Conservation (phyloP, 768 basidiomycete species). For the Suillus cothurnatus region DNA sequence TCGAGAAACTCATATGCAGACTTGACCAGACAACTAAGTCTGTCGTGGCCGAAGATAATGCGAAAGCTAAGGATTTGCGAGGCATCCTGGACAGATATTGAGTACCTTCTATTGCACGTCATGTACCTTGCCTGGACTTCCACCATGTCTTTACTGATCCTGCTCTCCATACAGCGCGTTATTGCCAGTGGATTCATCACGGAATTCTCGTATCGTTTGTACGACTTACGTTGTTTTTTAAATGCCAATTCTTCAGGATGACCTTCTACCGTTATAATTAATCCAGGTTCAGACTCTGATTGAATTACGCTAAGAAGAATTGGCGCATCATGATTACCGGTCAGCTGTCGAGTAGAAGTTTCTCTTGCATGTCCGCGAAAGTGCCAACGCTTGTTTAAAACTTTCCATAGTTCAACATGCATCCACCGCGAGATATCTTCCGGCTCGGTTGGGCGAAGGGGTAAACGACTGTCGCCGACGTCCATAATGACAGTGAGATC, state of each 20-base stretch:
- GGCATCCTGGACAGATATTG: slow-evolving; percentile 37
- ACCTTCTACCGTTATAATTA: too few species aligned
- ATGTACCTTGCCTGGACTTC: slow-evolving; percentile 7
- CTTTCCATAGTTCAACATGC: slow-evolving; percentile 49
- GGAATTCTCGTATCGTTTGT: not conserved
- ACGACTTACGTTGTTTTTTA: too few species aligned
- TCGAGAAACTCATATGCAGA: slow-evolving; percentile 52
- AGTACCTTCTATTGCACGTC: slow-evolving; percentile 6
- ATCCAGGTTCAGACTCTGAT: too few species aligned
- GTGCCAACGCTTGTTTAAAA: slow-evolving; percentile 58
- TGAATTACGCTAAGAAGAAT: too few species aligned
- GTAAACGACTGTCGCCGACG: slow-evolving; percentile 41
- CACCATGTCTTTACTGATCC: not conserved
- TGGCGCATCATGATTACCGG: too few species aligned
- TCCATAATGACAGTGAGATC: slow-evolving; percentile 54
- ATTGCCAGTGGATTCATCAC: not conserved
- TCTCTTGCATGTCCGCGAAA: slow-evolving; percentile 87
- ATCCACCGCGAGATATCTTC: slow-evolving; percentile 38
- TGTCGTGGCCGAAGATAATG: slow-evolving; percentile 33
- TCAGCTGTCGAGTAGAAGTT: slow-evolving; percentile 86
- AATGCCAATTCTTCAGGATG: too few species aligned
- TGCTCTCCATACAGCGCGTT: not conserved
- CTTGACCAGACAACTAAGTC: slow-evolving; percentile 58
- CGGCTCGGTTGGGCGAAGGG: slow-evolving; percentile 43
- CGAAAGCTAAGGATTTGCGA: slow-evolving; percentile 36